Evolutionary conservation across 139 green algal species (phyloP).

Genomic region (Helicosporidium sp.): DNA sequence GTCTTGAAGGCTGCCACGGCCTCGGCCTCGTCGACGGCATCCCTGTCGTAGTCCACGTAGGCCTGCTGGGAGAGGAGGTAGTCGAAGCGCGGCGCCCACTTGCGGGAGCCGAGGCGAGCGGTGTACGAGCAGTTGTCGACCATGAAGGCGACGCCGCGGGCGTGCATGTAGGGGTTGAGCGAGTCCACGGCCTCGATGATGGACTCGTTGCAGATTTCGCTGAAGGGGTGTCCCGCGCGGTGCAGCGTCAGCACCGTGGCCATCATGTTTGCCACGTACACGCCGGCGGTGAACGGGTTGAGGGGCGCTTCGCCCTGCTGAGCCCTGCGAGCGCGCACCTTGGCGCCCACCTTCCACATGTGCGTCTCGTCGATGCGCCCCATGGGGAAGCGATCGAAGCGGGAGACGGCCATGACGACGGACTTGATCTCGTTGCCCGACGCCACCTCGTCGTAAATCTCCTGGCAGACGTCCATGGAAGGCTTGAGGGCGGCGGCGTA

Average conservation of each 20-base stretch:
- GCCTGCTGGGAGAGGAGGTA: conserved; percentile 92
- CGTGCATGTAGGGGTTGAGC: conserved; percentile 99
- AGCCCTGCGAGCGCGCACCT: conserved; percentile 61
- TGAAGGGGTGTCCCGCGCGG: conserved; percentile 88
- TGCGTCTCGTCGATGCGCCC: conserved; percentile 93
- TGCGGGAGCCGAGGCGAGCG: conserved; percentile 81
- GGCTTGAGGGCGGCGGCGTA: conserved; percentile 75
- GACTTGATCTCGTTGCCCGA: conserved; percentile 94
- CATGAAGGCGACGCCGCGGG: conserved; percentile 96
- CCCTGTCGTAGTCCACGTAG: conserved; percentile 52
- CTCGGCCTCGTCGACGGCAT: conserved; percentile 35
- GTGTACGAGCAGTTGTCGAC: conserved; percentile 99
- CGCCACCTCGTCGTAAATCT: conserved; percentile 97
- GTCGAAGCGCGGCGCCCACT: conserved; percentile 95
- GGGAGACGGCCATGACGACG: conserved; percentile 71
- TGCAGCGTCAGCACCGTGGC: conserved; percentile 72
- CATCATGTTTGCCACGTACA: conserved; percentile 98
- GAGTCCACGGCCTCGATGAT: conserved; percentile 74
- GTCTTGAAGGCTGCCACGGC: conserved; percentile 27
- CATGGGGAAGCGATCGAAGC: conserved; percentile 95
- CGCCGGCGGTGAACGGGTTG: conserved; percentile 95
- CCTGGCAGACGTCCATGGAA: conserved; percentile 89
- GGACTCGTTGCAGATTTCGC: conserved; percentile 97
- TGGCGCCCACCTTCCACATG: conserved; percentile 84
- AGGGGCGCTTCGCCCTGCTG: conserved; percentile 80